phyloP scores from a whole-genome alignment of 2,329 filamentous ascomycete species.

The Ilyonectria robusta region DNA sequence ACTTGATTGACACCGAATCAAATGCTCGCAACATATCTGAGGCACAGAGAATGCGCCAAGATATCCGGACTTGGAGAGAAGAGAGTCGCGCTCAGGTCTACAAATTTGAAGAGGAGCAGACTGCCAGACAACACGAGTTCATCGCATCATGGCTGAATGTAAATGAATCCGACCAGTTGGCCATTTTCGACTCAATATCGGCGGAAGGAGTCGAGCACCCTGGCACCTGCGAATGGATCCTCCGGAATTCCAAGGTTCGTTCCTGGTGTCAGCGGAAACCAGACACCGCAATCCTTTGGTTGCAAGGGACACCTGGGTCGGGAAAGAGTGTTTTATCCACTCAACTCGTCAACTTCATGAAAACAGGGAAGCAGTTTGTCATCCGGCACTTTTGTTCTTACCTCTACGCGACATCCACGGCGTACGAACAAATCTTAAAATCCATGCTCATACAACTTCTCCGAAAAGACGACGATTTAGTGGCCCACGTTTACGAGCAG shows the following conservation, averaged over 20 bases:
- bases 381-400: slow-evolving; percentile 35
- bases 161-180: slow-evolving; percentile 28
- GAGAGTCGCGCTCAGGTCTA: slow-evolving; percentile 10
- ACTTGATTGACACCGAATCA: slow-evolving; percentile 51
- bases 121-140: slow-evolving; percentile 12
- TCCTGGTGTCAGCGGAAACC: slow-evolving; percentile 20
- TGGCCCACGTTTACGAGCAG: slow-evolving; percentile 24
- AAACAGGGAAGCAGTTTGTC: neutral
- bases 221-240: slow-evolving; percentile 33
- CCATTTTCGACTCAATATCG: slow-evolving; percentile 21
- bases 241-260: slow-evolving; percentile 6
- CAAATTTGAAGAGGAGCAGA: slow-evolving; percentile 20
- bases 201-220: slow-evolving; percentile 3
- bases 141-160: slow-evolving; percentile 30
- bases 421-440: slow-evolving; percentile 30
- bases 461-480: slow-evolving; percentile 23
- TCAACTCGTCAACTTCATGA: slow-evolving; percentile 34
- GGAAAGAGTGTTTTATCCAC: slow-evolving; percentile 36
- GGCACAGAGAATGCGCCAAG: slow-evolving; percentile 32
- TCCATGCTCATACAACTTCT: slow-evolving; percentile 28
- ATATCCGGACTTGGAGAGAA: slow-evolving; percentile 31
- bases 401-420: neutral
- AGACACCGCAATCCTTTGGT: slow-evolving; percentile 27
- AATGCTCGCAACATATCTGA: slow-evolving; percentile 51
- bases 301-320: slow-evolving; percentile 26